Conservation (phyloP, 768 basidiomycete genomes). For the Artomyces pyxidatus region DNA sequence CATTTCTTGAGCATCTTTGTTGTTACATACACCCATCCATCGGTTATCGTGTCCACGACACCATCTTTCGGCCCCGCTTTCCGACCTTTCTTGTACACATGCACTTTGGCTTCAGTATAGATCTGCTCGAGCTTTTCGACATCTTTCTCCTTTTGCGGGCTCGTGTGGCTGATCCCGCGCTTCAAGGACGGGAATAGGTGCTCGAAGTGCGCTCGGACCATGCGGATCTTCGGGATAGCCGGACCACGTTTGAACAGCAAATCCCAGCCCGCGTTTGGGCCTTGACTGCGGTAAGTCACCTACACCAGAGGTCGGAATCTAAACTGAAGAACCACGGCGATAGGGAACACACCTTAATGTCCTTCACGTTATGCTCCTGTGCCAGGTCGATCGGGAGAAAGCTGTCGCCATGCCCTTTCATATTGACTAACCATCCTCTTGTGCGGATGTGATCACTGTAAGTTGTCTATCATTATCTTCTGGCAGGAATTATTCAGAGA, state of each 20-base stretch:
- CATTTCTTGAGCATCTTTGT: background rate
- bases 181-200: background rate
- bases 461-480: background rate
- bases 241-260: background rate
- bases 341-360: conserved; percentile 24
- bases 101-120: conserved; percentile 6
- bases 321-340: background rate
- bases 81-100: background rate
- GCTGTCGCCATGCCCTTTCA: conserved; percentile 17
- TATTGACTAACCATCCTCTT: conserved; percentile 13
- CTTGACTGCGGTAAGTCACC: conserved; percentile 2
- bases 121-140: background rate
- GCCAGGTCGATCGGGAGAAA: conserved; percentile 25
- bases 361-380: conserved; percentile 30
- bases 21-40: background rate
- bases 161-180: background rate
- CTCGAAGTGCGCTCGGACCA: background rate
- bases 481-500: background rate
- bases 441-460: conserved; percentile 2
- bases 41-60: background rate
- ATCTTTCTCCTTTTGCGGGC: background rate
- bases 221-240: background rate
- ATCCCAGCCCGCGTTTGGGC: conserved; percentile 11
- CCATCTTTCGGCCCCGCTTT: conserved; percentile 2
- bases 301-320: background rate